A percentile compares a stretch with the other conserved stretches of the same genome.
These are phyloP conservation scores for Cocos nucifera DNA, from an alignment of 176 grass and related monocot genomes.

Conservation along the genomic window DNA sequence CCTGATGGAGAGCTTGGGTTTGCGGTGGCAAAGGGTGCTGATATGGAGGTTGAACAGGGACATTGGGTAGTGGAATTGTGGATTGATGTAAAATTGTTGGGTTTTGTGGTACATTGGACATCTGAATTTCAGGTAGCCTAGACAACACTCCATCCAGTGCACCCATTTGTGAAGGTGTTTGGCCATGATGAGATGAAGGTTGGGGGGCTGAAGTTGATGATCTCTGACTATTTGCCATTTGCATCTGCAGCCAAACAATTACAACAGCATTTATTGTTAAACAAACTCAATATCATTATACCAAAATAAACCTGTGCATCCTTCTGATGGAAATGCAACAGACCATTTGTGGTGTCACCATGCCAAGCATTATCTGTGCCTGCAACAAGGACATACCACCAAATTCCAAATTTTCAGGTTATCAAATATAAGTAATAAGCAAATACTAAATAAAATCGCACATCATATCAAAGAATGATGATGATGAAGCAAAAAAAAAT, in stretches of 20 bases:
- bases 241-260: conserved; percentile 58
- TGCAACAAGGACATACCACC: conserved; percentile 20
- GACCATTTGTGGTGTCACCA: conserved; percentile 81
- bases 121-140: conserved; percentile 22
- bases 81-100: conserved; percentile 39
- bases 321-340: conserved; percentile 10
- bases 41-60: conserved; percentile 31
- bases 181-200: conserved; percentile 34
- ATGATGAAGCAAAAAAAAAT: too few species aligned
- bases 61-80: conserved; percentile 27
- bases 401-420: conserved; percentile 1
- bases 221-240: conserved; percentile 67
- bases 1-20: conserved; percentile 30
- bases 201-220: conserved; percentile 33
- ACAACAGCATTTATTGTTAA: conserved; percentile 21
- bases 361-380: conserved; percentile 93
- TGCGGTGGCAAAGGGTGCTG: conserved; percentile 30
- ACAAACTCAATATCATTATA: too few species aligned
- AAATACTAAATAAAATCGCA: not conserved
- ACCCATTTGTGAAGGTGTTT: conserved; percentile 45
- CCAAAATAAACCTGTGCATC: too few species aligned
- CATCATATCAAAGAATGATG: conserved; percentile 6
- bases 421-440: not conserved
- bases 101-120: conserved; percentile 24
- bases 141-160: conserved; percentile 27